These are phyloP conservation scores for Teratosphaeria zuluensis DNA, from an alignment of 2,329 filamentous ascomycete genomes.

Conservation along the genomic window DNA sequence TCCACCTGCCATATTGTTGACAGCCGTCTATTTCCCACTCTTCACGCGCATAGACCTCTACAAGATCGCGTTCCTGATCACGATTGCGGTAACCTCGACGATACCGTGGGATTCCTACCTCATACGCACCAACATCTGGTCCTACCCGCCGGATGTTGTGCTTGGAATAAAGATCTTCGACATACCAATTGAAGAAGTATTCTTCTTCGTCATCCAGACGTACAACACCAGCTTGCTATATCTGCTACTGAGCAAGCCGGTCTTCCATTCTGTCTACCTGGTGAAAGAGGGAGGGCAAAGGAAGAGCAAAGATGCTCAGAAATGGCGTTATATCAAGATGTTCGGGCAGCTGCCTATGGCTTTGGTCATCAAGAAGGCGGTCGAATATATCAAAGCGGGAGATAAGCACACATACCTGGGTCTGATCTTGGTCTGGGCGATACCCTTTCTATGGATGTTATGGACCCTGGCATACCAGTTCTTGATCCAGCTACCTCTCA, in stretches of 20 bases:
- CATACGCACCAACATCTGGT: slow-evolving; percentile 59
- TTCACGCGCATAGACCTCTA: slow-evolving; percentile 53
- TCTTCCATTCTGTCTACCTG: slow-evolving; percentile 47
- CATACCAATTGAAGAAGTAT: slow-evolving; percentile 64
- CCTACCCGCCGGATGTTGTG: slow-evolving; percentile 57
- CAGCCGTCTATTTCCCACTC: slow-evolving; percentile 51
- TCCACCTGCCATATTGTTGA: slow-evolving; percentile 51
- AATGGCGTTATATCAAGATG: slow-evolving; percentile 34
- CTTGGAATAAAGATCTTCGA: slow-evolving; percentile 51
- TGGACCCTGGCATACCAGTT: slow-evolving; percentile 57
- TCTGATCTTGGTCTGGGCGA: slow-evolving; percentile 60
- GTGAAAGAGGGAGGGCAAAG: slow-evolving; percentile 27
- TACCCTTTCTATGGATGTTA: slow-evolving; percentile 54
- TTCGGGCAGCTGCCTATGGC: slow-evolving; percentile 44
- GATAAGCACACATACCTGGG: slow-evolving; percentile 55
- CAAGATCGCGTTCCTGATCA: slow-evolving; percentile 51
- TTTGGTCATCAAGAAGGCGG: slow-evolving; percentile 36
- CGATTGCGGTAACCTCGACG: slow-evolving; percentile 56
- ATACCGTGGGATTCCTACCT: slow-evolving; percentile 71
- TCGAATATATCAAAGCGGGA: slow-evolving; percentile 35
- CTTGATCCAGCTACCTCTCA: slow-evolving; percentile 49
- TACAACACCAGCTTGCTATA: slow-evolving; percentile 64
- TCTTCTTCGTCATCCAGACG: slow-evolving; percentile 70
- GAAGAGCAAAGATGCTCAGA: slow-evolving; percentile 13
- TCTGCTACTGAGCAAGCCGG: slow-evolving; percentile 54